A percentile compares a stretch with the other conserved stretches of the same genome.
Conservation (phyloP, 2,329 filamentous ascomycete genomes). For the Botrytis tulipae region DNA sequence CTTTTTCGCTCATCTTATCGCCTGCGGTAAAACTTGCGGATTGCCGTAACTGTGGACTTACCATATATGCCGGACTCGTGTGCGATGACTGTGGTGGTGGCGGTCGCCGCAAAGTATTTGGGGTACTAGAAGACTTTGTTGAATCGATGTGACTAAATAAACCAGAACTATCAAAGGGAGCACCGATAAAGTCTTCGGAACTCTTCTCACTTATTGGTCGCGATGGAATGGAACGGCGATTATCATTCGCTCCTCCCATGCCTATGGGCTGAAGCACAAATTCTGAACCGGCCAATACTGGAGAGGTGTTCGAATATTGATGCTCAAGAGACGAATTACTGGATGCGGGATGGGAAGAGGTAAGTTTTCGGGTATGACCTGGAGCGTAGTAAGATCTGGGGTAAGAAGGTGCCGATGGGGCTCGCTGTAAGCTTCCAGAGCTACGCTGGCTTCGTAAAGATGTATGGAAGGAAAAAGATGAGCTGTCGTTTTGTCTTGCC, state of each 20-base stretch:
- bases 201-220: slow-evolving; percentile 46
- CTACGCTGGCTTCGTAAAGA: slow-evolving; percentile 62
- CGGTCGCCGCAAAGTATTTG: slow-evolving; percentile 41
- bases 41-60: slow-evolving; percentile 58
- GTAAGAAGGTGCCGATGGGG: slow-evolving; percentile 55
- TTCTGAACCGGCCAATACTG: slow-evolving; percentile 34
- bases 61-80: slow-evolving; percentile 52
- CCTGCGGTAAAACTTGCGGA: slow-evolving; percentile 63
- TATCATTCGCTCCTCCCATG: slow-evolving; percentile 28
- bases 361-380: slow-evolving; percentile 42
- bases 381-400: slow-evolving; percentile 35
- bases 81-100: slow-evolving; percentile 49
- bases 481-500: slow-evolving; percentile 53
- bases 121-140: slow-evolving; percentile 37
- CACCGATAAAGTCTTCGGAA: slow-evolving; percentile 61
- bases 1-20: slow-evolving; percentile 51
- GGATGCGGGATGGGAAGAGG: slow-evolving; percentile 47
- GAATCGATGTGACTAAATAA: slow-evolving; percentile 60
- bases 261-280: slow-evolving; percentile 26
- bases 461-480: slow-evolving; percentile 26
- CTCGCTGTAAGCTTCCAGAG: slow-evolving; percentile 60
- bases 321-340: slow-evolving; percentile 40
- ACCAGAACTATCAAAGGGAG: slow-evolving; percentile 62
- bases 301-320: slow-evolving; percentile 35
- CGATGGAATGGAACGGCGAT: slow-evolving; percentile 41